These are phyloP conservation scores for Turnera subulata DNA, from an alignment of 345 rosid species.

Conservation along the genomic window DNA sequence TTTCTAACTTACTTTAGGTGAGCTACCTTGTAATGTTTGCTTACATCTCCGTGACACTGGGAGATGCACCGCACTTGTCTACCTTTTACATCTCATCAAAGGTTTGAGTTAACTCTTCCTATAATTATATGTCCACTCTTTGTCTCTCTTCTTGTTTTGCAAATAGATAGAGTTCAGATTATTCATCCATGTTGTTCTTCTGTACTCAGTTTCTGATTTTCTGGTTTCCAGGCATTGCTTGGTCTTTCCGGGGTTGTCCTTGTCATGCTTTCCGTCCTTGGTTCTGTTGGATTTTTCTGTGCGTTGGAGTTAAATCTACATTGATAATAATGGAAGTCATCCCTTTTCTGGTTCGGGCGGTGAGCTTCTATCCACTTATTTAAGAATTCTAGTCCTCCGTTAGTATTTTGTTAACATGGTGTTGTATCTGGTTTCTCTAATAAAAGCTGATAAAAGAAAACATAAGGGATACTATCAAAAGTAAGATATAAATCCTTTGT, in stretches of 20 bases:
- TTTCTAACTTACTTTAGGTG: slow-evolving; percentile 43
- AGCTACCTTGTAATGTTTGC: slow-evolving; percentile 98
- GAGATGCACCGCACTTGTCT: slow-evolving; percentile 58
- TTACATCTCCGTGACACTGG: slow-evolving; percentile 83
- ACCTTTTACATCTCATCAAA: slow-evolving; percentile 80
- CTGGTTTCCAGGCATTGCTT: slow-evolving; percentile 67
- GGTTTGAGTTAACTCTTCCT: slow-evolving; percentile 40
- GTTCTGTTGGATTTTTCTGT: slow-evolving; percentile 95
- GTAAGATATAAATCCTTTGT: too few species aligned
- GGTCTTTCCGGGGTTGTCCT: slow-evolving; percentile 95
- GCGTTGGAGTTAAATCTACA: slow-evolving; percentile 90
- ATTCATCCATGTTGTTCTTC: neutral
- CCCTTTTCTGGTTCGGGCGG: slow-evolving; percentile 95
- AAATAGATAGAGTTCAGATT: neutral
- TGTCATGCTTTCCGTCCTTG: slow-evolving; percentile 93
- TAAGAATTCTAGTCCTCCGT: slow-evolving; percentile 2
- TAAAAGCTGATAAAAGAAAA: too few species aligned
- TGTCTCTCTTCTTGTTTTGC: too few species aligned
- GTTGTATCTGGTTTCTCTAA: slow-evolving; percentile 2
- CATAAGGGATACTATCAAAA: too few species aligned
- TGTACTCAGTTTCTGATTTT: slow-evolving; percentile 10
- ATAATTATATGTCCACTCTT: neutral
- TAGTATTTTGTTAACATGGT: slow-evolving; percentile 1
- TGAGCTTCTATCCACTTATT: slow-evolving; percentile 40
- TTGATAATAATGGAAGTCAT: slow-evolving; percentile 97